Evolutionary conservation across 106 monocot genomes (phyloP), one percentile per base, ranked within the genome.

Genomic region (Vanilla planifolia): DNA sequence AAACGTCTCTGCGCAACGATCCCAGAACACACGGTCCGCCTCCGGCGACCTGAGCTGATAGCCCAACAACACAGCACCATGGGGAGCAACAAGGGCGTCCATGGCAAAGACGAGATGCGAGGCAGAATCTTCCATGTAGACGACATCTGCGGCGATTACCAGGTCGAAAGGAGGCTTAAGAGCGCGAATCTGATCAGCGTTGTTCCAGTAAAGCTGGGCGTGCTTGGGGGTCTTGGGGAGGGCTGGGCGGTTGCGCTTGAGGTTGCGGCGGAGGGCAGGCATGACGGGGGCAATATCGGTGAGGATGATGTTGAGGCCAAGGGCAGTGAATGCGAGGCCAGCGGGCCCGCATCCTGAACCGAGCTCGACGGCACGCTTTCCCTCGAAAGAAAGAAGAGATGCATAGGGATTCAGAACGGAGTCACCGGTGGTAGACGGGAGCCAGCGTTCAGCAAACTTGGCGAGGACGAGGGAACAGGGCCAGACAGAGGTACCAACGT

Each of bases 401-500:
- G 67, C 33, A 68, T 85, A 85, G 64, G 84, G 90, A 16, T 36
- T 6, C 57, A 60, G 9, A 63, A 36, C 1, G 41, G 68, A 14
- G 23, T 28, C 3, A 33, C 21, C 0, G 47, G 43, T n/a, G 37
- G 28, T 8, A 19, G 34, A 11, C 16, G 67, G 47, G 45, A 79
- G 73, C 73, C 79, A 81, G 43, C 87, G 84, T 19, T 98, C 91
- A 67, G 77, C 61, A 77, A 98, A 98, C 66, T 98, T 98, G 64
- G 79, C 91, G 57, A 98, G 91, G 76, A 91, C 74, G 79, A 98
- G 91, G 61, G 96, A 98, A 79, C 79, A 91, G 1, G 96, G 84
- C 91, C 96, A 98, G 57, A 91, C 88, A 70, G 88, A 85, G 62
- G 91, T 98, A 59, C 96, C 96, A 22, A 98, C 96, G 68, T 98